Evolutionary conservation across 1,139 yeast genomes (phyloP), one percentile per base, ranked within the genome.

Genomic region (Saccharomyces hybrid): DNA sequence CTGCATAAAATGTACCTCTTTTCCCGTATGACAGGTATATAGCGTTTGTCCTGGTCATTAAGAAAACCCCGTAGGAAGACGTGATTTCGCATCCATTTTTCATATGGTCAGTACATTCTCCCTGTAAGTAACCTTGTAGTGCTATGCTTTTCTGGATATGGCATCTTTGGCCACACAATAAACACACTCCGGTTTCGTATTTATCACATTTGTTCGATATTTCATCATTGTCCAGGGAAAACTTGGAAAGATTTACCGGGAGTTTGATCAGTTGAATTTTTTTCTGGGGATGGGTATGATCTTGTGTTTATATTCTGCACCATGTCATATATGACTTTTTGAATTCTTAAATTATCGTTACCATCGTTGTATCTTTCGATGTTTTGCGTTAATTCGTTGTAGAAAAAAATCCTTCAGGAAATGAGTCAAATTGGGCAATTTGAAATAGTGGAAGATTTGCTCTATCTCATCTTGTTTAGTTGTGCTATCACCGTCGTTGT

Each of bases 121-220:
- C 95, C 26, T 74, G 73, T 54, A 68, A 56, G 50, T 61, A 67
- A 2, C 83, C 86, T 55, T 79, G 64, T 32, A 60, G 48, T 11
- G 64, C 54, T n/a, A 64, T 61, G 12, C 63, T 57, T 53, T 77
- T 80, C 63, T 91, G 97, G 28, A 84, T 73, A 59, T 84, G 84
- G 29, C 88, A 77, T 3, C 85, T 77, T 12, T 75, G 73, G 0
- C 91, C 95, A 71, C 99, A 93, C 60, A 86, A 85, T 54, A 93
- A 72, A 65, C 99, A 93, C 11, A 93, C 75, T 0, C 96, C 97
- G 0, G 96, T 95, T 60, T 90, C 96, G 32, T 79, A 34, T 78
- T 55, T 57, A 14, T 26, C 49, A 24, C 42, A 19, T 24, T 24
- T 41, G 11, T 49, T 28, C 29, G 31, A 16, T 24, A 16, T 41